A percentile compares a stretch with the other conserved stretches of the same genome.
phyloP scores from a whole-genome alignment of 2,329 filamentous ascomycete genomes.

The Fusarium penzigii region DNA sequence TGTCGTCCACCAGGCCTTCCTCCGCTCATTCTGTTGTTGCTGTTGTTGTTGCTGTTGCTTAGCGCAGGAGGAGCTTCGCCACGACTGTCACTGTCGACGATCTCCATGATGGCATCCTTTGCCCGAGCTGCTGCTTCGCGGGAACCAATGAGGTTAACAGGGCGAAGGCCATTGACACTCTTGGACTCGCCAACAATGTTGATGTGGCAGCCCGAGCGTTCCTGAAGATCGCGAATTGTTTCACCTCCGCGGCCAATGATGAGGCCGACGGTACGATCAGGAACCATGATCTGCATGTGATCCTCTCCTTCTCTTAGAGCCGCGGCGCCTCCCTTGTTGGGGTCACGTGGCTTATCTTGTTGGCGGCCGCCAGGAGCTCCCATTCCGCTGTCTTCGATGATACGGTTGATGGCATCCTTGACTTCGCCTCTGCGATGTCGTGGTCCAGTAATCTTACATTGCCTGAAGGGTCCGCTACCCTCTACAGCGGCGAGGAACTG shows the following conservation, averaged over 20 bases:
- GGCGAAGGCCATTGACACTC: constrained; percentile 84
- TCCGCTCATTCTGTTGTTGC: constrained; percentile 24
- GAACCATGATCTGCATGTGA: constrained; percentile 90
- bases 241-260: constrained; percentile 94
- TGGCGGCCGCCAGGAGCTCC: constrained; percentile 49
- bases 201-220: constrained; percentile 90
- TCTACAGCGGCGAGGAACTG: constrained; percentile 83
- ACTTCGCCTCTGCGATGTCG: constrained; percentile 73
- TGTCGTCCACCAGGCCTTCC: constrained; percentile 31
- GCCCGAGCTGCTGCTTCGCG: constrained; percentile 73
- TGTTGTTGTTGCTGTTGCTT: constrained; percentile 9
- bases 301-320: constrained; percentile 77
- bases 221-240: constrained; percentile 89
- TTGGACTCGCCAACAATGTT: constrained; percentile 94
- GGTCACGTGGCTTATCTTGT: constrained; percentile 43
- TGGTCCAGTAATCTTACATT: constrained; percentile 83
- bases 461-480: constrained; percentile 66
- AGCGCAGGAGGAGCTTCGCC: constrained; percentile 44
- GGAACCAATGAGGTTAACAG: constrained; percentile 86
- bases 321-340: constrained; percentile 39
- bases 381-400: constrained; percentile 75
- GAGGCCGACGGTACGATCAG: constrained; percentile 86
- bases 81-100: constrained; percentile 86
- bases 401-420: constrained; percentile 79
- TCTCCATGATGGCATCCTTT: constrained; percentile 88